Percentiles rank a stretch among this genome's conserved stretches.
phyloP scores from a whole-genome alignment of 768 basidiomycete genomes.

The Mycena galopus region DNA sequence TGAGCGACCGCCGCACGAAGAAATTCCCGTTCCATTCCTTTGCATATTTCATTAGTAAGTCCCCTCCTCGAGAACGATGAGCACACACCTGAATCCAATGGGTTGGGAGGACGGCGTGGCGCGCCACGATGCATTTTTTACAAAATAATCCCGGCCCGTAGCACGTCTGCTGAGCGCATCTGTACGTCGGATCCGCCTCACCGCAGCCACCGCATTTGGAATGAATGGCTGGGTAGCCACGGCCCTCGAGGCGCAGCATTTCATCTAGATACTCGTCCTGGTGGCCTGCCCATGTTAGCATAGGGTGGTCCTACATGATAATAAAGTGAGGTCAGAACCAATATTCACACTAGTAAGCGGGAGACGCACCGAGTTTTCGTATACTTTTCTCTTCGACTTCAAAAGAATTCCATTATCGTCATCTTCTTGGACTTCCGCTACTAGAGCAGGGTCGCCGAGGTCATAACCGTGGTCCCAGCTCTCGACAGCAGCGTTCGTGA shows the following conservation, averaged over 20 bases:
- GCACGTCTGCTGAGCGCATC: slow-evolving; percentile 4
- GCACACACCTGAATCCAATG: slow-evolving; percentile 6
- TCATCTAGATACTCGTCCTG: slow-evolving; percentile 9
- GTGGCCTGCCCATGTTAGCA: neutral
- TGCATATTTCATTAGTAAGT: neutral
- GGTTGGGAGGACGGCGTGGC: neutral
- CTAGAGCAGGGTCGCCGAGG: neutral
- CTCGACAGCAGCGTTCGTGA: neutral
- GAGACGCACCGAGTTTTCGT: neutral
- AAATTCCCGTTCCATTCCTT: neutral
- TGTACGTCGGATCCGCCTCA: neutral
- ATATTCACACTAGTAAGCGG: neutral
- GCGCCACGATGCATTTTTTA: neutral
- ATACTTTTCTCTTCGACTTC: neutral
- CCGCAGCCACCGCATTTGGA: neutral
- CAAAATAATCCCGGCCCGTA: neutral
- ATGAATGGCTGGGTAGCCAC: neutral
- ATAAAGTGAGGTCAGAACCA: too few species aligned
- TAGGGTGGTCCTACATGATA: neutral
- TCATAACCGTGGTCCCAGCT: neutral
- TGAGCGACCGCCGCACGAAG: neutral
- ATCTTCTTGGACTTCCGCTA: neutral
- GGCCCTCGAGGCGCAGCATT: neutral
- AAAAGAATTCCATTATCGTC: neutral
- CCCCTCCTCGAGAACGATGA: neutral